phyloP scores from a whole-genome alignment of 805 yeast species.

The Myxozyma udenii region DNA sequence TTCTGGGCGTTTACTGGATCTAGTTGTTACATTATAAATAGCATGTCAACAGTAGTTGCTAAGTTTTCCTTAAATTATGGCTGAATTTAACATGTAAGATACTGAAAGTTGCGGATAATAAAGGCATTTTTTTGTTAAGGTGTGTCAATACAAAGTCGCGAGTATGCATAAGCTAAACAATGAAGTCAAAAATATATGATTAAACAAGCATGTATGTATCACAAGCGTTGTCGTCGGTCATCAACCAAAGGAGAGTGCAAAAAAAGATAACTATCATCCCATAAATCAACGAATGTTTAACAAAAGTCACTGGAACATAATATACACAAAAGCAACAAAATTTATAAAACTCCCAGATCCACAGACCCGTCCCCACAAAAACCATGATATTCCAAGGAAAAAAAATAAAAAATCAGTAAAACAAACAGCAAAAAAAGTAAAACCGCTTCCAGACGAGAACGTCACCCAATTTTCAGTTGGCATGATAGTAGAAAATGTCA shows the following conservation, averaged over 20 bases:
- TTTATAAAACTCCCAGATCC: background rate
- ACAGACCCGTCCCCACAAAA: background rate
- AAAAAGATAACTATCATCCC: no score
- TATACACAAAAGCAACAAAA: conserved; percentile 1
- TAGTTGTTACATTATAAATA: background rate
- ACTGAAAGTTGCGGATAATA: no score
- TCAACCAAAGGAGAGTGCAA: no score
- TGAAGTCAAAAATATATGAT: background rate
- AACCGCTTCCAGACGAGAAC: no score
- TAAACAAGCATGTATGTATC: background rate
- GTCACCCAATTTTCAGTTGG: no score
- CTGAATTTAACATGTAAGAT: background rate
- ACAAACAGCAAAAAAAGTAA: background rate
- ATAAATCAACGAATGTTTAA: background rate
- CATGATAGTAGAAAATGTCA: conserved; percentile 22
- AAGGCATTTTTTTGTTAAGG: no score
- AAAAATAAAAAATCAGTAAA: background rate
- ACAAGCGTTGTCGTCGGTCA: no score
- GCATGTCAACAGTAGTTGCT: no score
- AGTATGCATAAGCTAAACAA: no score
- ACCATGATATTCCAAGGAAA: background rate
- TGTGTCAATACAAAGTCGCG: no score
- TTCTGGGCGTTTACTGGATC: background rate
- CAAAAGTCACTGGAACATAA: conserved; percentile 1
- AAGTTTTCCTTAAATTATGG: no score